phyloP scores from a whole-genome alignment of 495 filamentous ascomycete genomes.

The Talaromyces wortmannii region DNA sequence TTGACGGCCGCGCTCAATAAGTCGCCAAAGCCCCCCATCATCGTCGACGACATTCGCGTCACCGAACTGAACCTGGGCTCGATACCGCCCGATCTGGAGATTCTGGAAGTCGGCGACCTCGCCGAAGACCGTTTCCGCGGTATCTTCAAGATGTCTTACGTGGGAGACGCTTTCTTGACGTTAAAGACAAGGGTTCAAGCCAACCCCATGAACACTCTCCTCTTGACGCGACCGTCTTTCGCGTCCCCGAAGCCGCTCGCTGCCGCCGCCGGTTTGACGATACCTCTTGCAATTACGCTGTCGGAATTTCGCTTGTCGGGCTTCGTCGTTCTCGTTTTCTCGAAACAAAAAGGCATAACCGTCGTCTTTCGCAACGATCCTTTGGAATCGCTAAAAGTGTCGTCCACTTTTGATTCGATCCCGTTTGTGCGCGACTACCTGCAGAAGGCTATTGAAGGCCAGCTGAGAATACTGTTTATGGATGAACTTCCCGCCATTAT shows the following conservation, averaged over 20 bases:
- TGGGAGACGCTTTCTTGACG: constrained; percentile 89
- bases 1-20: constrained; percentile 95
- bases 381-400: constrained; percentile 94
- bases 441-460: constrained; percentile 93
- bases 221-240: constrained; percentile 84
- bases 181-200: constrained; percentile 94
- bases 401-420: constrained; percentile 97
- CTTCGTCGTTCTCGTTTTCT: constrained; percentile 96
- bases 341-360: constrained; percentile 91
- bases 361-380: constrained; percentile 97
- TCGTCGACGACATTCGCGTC: constrained; percentile 98
- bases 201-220: constrained; percentile 92
- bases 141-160: constrained; percentile 98
- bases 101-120: constrained; percentile 92
- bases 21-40: constrained; percentile 95
- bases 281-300: constrained; percentile 91
- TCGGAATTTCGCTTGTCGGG: constrained; percentile 96
- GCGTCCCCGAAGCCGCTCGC: constrained; percentile 91
- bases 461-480: constrained; percentile 89
- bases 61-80: constrained; percentile 94
- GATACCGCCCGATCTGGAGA: constrained; percentile 88
- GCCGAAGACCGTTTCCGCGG: constrained; percentile 96
- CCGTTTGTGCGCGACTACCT: constrained; percentile 96
- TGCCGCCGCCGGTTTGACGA: constrained; percentile 83
- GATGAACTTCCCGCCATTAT: constrained; percentile 96